phyloP scores from a whole-genome alignment of 352 stramenopile genomes.

The Hyaloperonospora arabidopsidis region DNA sequence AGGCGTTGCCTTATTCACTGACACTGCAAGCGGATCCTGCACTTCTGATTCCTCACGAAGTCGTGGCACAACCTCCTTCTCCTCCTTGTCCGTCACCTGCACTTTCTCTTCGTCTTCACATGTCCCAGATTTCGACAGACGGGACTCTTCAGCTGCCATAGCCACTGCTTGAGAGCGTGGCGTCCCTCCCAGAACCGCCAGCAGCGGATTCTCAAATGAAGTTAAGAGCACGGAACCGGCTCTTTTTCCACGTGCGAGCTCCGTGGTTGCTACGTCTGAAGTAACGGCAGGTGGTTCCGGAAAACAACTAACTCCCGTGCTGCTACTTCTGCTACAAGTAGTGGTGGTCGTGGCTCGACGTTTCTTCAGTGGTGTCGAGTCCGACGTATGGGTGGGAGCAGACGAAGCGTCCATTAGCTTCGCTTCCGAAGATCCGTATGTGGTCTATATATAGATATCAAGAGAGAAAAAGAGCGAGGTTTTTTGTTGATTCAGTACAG shows the following conservation, averaged over 20 bases:
- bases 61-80: no score
- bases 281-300: conserved; percentile 11
- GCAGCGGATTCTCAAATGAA: conserved; percentile 41
- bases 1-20: no score
- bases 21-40: no score
- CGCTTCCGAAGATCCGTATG: no score
- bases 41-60: no score
- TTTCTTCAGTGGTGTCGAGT: conserved; percentile 52
- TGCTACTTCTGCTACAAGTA: no score
- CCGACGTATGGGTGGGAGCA: conserved; percentile 1
- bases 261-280: conserved; percentile 8
- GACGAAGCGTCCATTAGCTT: conserved; percentile 1
- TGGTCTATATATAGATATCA: no score
- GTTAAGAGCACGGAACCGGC: conserved; percentile 22
- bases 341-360: conserved; percentile 19
- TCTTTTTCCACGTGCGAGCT: conserved; percentile 9
- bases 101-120: no score
- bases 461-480: no score
- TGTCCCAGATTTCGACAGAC: no score
- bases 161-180: conserved; percentile 26
- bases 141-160: conserved; percentile 24
- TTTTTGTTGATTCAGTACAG: no score
- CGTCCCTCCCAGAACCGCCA: conserved; percentile 53
- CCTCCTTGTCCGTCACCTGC: no score
- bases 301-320: conserved; percentile 1